Base-by-base conservation (phyloP, 345 rosid species). In the Brassica juncea region DNA sequence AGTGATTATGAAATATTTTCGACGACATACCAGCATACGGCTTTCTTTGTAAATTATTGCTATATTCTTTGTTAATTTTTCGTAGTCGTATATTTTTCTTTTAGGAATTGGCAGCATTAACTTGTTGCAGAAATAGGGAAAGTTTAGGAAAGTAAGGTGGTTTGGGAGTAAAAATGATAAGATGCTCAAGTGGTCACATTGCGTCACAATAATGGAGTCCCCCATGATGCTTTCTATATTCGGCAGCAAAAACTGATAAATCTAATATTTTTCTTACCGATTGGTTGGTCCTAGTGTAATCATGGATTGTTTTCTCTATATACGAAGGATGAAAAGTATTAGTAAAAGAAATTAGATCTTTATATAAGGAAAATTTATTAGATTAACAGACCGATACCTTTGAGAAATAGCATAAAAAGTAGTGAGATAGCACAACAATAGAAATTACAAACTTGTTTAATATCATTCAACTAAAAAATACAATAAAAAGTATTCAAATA, bases 151-250 rank as follows among this genome's bases (percentile, higher is more conserved):
- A 44, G 15, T 21, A 67, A 67, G 77, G 32, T 58, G 57, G 69
- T 44, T 44, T 3, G 44, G 69, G 23, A 59, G 68, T 73, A 59
- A 73, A 74, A 80, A 80, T 80, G 75, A 80, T 80, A 80, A 80
- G 79, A 61, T 80, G 79, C 82, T 74, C 79, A 80, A 80, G 82
- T 80, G 82, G 82, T 80, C 82, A 74, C 82, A 80, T 73, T 70
- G 74, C 60, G 66, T 80, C 82, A 37, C 75, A 79, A 73, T 79
- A 80, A 80, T 74, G 78, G 70, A 52, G 75, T 52, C 70, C 68
- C 66, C 66, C 35, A 74, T 52, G 32, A 16, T 65, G 76, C 74
- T 68, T 32, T 25, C 78, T 67, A 49, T 27, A 52, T 62, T 74
- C 68, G 34, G 79, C 28, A 27, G 12, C 28, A 68, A 74, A 61